Base-by-base conservation (phyloP, 2,329 filamentous ascomycete genomes). In the Laburnicola sp. region DNA sequence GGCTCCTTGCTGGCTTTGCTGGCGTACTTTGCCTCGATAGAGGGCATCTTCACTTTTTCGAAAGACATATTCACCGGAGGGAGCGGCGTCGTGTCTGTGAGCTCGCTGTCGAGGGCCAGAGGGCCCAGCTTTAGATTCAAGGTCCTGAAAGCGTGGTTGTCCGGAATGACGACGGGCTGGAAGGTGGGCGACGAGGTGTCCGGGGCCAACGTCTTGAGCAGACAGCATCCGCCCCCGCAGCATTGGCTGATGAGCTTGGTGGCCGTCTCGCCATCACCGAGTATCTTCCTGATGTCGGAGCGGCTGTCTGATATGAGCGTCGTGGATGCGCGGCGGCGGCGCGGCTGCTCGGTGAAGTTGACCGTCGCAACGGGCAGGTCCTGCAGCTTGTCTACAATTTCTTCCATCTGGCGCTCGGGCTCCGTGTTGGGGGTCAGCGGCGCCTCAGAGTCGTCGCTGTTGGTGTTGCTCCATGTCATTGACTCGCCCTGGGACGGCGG, bases 101-200 rank as follows among this genome's bases (percentile, higher is more conserved):
- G 78, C 16, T 82, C 78, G 43, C 85, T 89, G 55, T 85, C 80
- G 53, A 85, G 74, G 4, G 87, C 88, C 46, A 97, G 84, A 28
- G 86, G 81, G 50, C 85, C 85, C 53, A 97, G 80, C 63, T 87
- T 88, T 60, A 97, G 81, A 45, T 86, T 80, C 42, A 99, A 80
- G 53, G 87, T 89, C 49, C 84, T 82, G 76, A 89, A 99, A 11
- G 94, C 94, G 53, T 87, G 82, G 64, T 96, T 97, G 71, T 94
- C 85, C 1, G 93, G 92, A 2, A 78, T 70, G 31, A 75, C 72
- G 45, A 86, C 76, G 2, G 81, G 78, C 4, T 68, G 66, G 39
- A 72, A 75, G 42, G 71, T 65, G 36, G 77, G 71, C 35, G 75
- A 68, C 6, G 75, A 68, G 3, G 74, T 76, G 51, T 80, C 72